Evolutionary conservation across 2,329 filamentous ascomycete genomes (phyloP).

Genomic region (Claviceps quebecensis): DNA sequence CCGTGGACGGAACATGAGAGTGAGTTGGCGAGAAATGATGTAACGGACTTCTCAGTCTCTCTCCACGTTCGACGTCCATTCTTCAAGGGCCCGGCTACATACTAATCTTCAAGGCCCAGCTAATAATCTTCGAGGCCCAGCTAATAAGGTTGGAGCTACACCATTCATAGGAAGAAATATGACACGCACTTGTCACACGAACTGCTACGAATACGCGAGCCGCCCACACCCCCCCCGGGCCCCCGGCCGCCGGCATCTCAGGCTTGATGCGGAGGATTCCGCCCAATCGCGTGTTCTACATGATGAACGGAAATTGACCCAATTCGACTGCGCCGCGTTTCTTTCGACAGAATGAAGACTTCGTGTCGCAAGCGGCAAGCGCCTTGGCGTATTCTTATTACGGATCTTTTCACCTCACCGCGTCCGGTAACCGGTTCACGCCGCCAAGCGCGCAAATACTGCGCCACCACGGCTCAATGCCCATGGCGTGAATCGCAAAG

Average conservation of each 20-base stretch:
- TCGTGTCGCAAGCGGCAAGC: no score
- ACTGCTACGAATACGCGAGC: background rate
- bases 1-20: background rate
- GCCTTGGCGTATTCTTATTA: background rate
- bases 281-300: no score
- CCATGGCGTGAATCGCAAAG: background rate
- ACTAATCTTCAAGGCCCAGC: no score
- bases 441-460: background rate
- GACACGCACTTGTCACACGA: background rate
- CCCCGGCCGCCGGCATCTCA: background rate
- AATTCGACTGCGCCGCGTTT: background rate
- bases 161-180: background rate
- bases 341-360: background rate
- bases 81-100: background rate
- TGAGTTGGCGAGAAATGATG: background rate
- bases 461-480: background rate
- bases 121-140: background rate
- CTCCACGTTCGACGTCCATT: no score
- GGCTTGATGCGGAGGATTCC: background rate
- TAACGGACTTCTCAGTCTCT: no score
- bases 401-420: background rate
- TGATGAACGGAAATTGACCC: background rate
- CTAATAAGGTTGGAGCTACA: background rate
- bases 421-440: background rate
- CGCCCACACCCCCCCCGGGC: background rate